Percentiles rank a stretch among this genome's conserved stretches.
phyloP scores from a whole-genome alignment of 306 rosid species.

The Abrus pulchellus region DNA sequence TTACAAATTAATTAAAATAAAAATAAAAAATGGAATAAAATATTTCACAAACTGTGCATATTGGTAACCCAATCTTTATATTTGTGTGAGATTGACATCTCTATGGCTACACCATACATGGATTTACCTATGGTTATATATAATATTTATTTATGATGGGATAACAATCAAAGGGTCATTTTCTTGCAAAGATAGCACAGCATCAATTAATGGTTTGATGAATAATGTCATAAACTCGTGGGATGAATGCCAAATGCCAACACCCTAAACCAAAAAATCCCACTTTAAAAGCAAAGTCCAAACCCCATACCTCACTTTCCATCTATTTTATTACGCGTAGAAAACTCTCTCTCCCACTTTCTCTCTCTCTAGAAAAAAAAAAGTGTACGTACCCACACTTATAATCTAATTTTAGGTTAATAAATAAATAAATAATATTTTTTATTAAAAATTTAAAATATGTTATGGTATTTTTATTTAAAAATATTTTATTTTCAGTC shows the following conservation, averaged over 20 bases:
- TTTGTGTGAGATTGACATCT: neutral
- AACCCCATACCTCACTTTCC: slow-evolving; percentile 18
- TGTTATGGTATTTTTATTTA: too few relatives aligned
- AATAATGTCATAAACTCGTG: slow-evolving; percentile 1
- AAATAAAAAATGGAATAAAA: too few relatives aligned
- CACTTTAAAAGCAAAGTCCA: slow-evolving; percentile 50
- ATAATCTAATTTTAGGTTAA: too few relatives aligned
- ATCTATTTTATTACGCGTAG: slow-evolving; percentile 47
- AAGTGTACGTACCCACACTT: neutral
- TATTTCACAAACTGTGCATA: too few relatives aligned
- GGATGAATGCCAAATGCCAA: slow-evolving; percentile 16
- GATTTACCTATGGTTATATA: neutral
- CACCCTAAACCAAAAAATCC: neutral
- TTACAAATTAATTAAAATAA: too few relatives aligned
- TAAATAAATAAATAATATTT: too few relatives aligned
- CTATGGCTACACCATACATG: neutral
- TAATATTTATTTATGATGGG: neutral
- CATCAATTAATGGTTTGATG: neutral
- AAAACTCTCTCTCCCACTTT: slow-evolving; percentile 8
- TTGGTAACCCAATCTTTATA: neutral
- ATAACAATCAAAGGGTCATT: slow-evolving; percentile 7
- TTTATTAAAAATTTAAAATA: too few relatives aligned
- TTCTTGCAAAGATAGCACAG: neutral
- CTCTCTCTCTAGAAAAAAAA: neutral
- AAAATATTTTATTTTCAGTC: too few relatives aligned